phyloP scores from a whole-genome alignment of 2,329 filamentous ascomycete species.

The Fusarium sp. region DNA sequence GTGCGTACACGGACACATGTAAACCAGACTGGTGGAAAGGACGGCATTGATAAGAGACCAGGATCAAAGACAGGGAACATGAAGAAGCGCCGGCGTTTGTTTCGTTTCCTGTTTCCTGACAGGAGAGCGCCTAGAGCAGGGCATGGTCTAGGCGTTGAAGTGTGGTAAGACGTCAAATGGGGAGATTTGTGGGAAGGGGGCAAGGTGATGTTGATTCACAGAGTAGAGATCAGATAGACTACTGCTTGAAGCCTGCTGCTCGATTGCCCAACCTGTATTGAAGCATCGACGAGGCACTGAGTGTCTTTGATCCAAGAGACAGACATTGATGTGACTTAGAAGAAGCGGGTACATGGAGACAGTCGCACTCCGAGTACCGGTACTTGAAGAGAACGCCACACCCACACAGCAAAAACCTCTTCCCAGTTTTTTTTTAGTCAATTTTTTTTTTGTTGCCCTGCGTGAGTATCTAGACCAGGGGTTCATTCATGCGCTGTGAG shows the following conservation, averaged over 20 bases:
- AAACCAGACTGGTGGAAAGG: slow-evolving; percentile 6
- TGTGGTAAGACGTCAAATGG: slow-evolving; percentile 19
- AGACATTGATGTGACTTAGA: not conserved
- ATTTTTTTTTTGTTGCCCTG: slow-evolving; percentile 4
- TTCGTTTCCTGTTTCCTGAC: slow-evolving; percentile 43
- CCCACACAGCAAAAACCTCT: slow-evolving; percentile 1
- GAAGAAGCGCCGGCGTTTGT: slow-evolving; percentile 42
- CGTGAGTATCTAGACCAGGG: slow-evolving; percentile 5
- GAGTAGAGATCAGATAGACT: not conserved
- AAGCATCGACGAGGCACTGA: slow-evolving; percentile 16
- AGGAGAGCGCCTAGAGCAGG: slow-evolving; percentile 38
- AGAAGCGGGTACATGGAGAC: slow-evolving; percentile 23
- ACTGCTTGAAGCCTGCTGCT: not conserved
- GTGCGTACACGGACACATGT: not conserved
- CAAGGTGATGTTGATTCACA: slow-evolving; percentile 16
- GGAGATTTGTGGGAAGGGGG: slow-evolving; percentile 3
- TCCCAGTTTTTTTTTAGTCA: slow-evolving; percentile 16
- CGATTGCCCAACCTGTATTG: not conserved
- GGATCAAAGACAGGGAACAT: slow-evolving; percentile 27
- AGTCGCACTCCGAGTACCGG: slow-evolving; percentile 31
- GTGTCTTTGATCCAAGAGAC: slow-evolving; percentile 14
- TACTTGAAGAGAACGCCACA: slow-evolving; percentile 36
- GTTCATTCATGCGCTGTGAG: slow-evolving; percentile 3
- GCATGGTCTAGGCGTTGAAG: slow-evolving; percentile 11
- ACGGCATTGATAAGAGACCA: slow-evolving; percentile 21